Percentiles rank a stretch among this genome's conserved stretches.
Evolutionary conservation across 805 yeast species (phyloP).

Genomic region (Sugiyamaella lignohabitans): DNA sequence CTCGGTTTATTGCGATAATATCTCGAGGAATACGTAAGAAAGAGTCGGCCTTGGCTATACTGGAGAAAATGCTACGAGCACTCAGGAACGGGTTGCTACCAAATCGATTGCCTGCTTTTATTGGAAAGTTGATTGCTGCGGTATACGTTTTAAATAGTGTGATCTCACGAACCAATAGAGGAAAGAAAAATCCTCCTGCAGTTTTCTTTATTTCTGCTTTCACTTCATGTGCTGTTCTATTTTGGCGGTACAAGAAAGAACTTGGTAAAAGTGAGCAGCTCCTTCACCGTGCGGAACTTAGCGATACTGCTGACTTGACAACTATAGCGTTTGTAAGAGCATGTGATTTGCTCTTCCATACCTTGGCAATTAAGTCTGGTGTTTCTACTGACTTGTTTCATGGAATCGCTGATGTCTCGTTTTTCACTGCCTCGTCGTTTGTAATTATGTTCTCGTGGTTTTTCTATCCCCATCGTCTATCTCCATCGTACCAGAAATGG

Average conservation of each 20-base stretch:
- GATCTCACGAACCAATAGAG: not conserved
- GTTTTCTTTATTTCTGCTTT: constrained; percentile 13
- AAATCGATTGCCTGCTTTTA: constrained; percentile 19
- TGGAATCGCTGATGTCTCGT: constrained; percentile 10
- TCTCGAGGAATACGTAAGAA: constrained; percentile 10
- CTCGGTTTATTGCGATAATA: constrained; percentile 13
- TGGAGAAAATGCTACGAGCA: constrained; percentile 9
- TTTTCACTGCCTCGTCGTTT: constrained; percentile 19
- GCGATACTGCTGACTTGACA: constrained; percentile 18
- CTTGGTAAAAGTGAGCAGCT: not conserved
- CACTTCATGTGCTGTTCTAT: constrained; percentile 9
- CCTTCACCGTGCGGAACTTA: not conserved
- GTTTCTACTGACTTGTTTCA: not conserved
- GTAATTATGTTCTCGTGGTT: constrained; percentile 31
- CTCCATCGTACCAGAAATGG: constrained; percentile 43
- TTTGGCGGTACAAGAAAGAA: constrained; percentile 10
- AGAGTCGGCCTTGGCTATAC: not conserved
- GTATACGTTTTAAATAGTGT: constrained; percentile 10
- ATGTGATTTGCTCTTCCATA: constrained; percentile 14
- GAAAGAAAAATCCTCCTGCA: not conserved
- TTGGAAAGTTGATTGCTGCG: constrained; percentile 14
- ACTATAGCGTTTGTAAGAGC: constrained; percentile 16
- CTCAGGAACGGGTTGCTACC: constrained; percentile 10
- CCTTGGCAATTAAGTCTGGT: constrained; percentile 1
- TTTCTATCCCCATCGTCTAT: constrained; percentile 35